phyloP scores from a whole-genome alignment of 2,329 filamentous ascomycete genomes.

The Didymella keratinophila region DNA sequence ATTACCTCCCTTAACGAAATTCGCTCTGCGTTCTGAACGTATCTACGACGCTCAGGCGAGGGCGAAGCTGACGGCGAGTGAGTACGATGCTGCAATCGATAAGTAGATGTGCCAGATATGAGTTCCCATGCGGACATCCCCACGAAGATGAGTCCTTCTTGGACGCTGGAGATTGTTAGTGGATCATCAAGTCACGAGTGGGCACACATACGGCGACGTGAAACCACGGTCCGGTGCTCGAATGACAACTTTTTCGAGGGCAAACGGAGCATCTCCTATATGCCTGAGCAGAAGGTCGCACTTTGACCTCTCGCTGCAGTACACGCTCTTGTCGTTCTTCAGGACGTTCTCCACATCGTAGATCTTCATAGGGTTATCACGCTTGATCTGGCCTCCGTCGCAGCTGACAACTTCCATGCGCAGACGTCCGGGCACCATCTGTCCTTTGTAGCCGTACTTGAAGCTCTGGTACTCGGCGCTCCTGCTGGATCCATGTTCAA shows the following conservation, averaged over 20 bases:
- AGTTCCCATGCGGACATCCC: constrained; percentile 84
- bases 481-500: constrained; percentile 46
- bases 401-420: constrained; percentile 90
- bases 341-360: constrained; percentile 75
- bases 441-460: constrained; percentile 85
- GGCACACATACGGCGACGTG: constrained; percentile 77
- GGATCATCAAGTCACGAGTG: constrained; percentile 14
- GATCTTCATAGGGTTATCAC: constrained; percentile 61
- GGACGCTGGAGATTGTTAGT: constrained; percentile 67
- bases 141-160: constrained; percentile 92
- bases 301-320: constrained; percentile 85
- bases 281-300: constrained; percentile 90
- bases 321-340: constrained; percentile 81
- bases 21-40: constrained; percentile 36
- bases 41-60: constrained; percentile 33
- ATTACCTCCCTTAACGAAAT: constrained; percentile 48
- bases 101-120: constrained; percentile 74
- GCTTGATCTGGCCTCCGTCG: constrained; percentile 76
- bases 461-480: constrained; percentile 56
- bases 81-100: constrained; percentile 70
- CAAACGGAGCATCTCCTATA: constrained; percentile 80
- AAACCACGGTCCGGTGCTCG: constrained; percentile 83
- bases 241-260: constrained; percentile 84
- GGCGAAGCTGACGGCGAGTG: constrained; percentile 38
- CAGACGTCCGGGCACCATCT: constrained; percentile 81